Percentiles rank a stretch among this genome's conserved stretches.
Evolutionary conservation across 208 protist genomes (phyloP).

Genomic region (Crithidia sp.): DNA sequence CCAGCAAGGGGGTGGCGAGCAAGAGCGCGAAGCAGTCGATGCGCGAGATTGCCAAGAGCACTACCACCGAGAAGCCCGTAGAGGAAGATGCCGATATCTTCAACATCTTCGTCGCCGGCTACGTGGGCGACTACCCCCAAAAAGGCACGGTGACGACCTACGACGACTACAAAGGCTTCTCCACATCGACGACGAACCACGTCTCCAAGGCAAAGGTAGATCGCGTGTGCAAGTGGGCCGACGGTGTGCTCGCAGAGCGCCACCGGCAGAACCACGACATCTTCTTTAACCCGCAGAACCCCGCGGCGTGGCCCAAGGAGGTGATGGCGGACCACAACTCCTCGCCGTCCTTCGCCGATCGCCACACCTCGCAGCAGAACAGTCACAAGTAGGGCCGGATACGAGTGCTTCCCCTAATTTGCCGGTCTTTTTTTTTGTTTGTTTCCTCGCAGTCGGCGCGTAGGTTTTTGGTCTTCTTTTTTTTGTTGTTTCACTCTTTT

Average conservation of each 20-base stretch:
- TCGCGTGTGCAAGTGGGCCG: constrained; percentile 67
- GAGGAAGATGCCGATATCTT: constrained; percentile 15
- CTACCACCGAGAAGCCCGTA: constrained; percentile 1
- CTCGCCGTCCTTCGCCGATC: constrained; percentile 31
- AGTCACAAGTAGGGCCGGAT: constrained; percentile 3
- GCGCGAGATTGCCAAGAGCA: background rate
- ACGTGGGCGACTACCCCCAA: constrained; percentile 31
- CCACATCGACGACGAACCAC: constrained; percentile 50
- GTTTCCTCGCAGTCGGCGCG: background rate
- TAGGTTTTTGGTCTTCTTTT: background rate
- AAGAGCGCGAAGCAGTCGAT: background rate
- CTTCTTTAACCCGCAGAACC: constrained; percentile 65
- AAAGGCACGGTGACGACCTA: constrained; percentile 44
- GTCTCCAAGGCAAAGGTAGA: constrained; percentile 60
- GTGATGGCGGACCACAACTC: constrained; percentile 35
- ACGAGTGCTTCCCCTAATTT: background rate
- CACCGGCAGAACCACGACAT: constrained; percentile 46
- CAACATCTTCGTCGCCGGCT: constrained; percentile 37
- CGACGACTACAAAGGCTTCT: constrained; percentile 67
- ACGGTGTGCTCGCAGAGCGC: constrained; percentile 48
- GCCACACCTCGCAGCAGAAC: constrained; percentile 16
- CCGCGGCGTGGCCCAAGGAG: constrained; percentile 51
- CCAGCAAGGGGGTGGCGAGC: constrained; percentile 1
- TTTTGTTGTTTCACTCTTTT: background rate
- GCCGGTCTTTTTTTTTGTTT: background rate